phyloP scores from a whole-genome alignment of 129 eudicot genomes.

The Helichrysum umbraculigerum region DNA sequence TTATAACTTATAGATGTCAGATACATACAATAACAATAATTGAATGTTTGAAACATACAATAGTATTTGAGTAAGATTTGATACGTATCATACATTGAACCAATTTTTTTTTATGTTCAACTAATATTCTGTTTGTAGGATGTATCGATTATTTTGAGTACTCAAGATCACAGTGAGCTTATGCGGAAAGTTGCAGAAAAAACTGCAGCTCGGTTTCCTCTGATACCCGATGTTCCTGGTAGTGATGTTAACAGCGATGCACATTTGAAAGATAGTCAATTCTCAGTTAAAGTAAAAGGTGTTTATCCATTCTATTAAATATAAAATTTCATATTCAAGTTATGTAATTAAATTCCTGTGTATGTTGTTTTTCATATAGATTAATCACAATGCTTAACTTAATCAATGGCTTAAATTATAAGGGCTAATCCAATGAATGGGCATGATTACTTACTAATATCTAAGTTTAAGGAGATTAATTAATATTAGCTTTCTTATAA shows the following conservation, averaged over 20 bases:
- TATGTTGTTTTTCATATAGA: conserved; percentile 33
- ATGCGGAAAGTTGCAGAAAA: conserved; percentile 75
- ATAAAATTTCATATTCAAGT: background rate
- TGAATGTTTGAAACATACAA: background rate
- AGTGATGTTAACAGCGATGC: conserved; percentile 28
- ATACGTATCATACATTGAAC: too few relatives aligned
- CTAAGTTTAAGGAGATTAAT: too few relatives aligned
- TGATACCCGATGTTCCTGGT: conserved; percentile 67
- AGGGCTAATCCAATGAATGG: too few relatives aligned
- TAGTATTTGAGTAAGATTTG: background rate
- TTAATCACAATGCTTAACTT: too few relatives aligned
- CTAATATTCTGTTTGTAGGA: conserved; percentile 50
- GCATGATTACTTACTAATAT: too few relatives aligned
- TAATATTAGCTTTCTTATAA: too few relatives aligned
- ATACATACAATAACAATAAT: too few relatives aligned
- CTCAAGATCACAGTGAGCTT: conserved; percentile 84
- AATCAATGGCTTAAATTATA: too few relatives aligned
- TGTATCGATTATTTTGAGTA: conserved; percentile 81
- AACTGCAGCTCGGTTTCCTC: conserved; percentile 61
- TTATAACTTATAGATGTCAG: too few relatives aligned
- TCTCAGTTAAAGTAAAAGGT: conserved; percentile 53
- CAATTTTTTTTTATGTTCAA: background rate
- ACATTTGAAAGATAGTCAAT: conserved; percentile 35
- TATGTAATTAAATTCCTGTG: background rate
- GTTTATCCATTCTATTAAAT: too few relatives aligned